A percentile compares a stretch with the other conserved stretches of the same genome.
phyloP scores from a whole-genome alignment of 257 asterid species.

The Rhazya stricta region DNA sequence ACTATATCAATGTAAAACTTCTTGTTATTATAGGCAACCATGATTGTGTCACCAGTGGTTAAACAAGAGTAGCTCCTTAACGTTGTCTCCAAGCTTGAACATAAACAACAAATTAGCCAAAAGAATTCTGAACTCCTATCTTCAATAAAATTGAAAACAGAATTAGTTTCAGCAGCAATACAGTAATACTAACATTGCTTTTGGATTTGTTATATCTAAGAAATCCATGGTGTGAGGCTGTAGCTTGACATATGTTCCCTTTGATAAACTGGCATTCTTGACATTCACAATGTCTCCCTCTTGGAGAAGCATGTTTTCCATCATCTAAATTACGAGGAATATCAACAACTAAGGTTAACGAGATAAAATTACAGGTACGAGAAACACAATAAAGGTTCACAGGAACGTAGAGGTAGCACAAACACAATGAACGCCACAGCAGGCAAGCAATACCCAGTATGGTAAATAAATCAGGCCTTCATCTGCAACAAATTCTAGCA shows the following conservation, averaged over 20 bases:
- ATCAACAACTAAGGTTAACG: neutral
- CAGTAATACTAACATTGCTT: slow-evolving; percentile 31
- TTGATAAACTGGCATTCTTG: slow-evolving; percentile 20
- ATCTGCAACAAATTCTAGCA: slow-evolving; percentile 31
- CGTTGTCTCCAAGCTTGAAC: slow-evolving; percentile 32
- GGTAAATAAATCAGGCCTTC: slow-evolving; percentile 32
- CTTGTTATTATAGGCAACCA: slow-evolving; percentile 28
- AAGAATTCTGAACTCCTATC: neutral
- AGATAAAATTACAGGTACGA: neutral
- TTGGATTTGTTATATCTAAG: slow-evolving; percentile 31
- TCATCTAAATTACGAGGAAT: slow-evolving; percentile 23
- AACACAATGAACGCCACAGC: too few relatives aligned
- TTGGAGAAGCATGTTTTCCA: slow-evolving; percentile 37
- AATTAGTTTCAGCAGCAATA: neutral
- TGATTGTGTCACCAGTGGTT: slow-evolving; percentile 34
- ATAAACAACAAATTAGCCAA: neutral
- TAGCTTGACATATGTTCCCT: slow-evolving; percentile 29
- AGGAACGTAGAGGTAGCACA: neutral
- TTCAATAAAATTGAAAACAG: neutral
- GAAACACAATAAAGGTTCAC: neutral
- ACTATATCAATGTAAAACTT: slow-evolving; percentile 32
- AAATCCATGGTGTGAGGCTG: slow-evolving; percentile 33
- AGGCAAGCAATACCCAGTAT: slow-evolving; percentile 24
- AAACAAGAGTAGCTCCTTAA: slow-evolving; percentile 34
- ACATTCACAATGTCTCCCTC: slow-evolving; percentile 33